Conservation (phyloP, 2,329 filamentous ascomycete genomes). For the Cryphonectria carpinicola region DNA sequence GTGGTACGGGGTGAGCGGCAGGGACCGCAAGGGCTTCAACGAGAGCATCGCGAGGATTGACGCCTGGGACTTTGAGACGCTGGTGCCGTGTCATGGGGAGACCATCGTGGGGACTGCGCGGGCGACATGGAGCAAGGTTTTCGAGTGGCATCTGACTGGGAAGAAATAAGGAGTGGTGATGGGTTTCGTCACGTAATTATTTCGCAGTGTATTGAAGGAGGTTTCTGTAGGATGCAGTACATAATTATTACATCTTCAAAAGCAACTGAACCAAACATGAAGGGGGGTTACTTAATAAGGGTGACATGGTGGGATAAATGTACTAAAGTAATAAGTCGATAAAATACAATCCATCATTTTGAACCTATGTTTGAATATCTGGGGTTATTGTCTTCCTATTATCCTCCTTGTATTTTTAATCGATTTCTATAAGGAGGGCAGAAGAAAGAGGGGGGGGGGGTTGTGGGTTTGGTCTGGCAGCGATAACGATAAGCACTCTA, state of each 20-base stretch:
- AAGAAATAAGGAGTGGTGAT: constrained; percentile 30
- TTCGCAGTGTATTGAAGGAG: too few relatives aligned
- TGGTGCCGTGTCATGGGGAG: constrained; percentile 95
- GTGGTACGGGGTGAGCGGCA: constrained; percentile 71
- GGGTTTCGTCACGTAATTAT: background rate
- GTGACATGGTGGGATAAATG: background rate
- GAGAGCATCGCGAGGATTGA: constrained; percentile 71
- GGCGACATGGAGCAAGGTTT: constrained; percentile 74
- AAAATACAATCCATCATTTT: too few relatives aligned
- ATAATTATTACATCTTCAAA: background rate
- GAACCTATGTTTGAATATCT: too few relatives aligned
- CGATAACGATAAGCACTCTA: constrained; percentile 13
- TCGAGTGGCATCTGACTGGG: constrained; percentile 76
- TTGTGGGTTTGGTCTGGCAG: background rate
- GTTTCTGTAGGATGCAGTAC: too few relatives aligned
- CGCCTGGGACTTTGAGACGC: constrained; percentile 80
- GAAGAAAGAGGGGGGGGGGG: background rate
- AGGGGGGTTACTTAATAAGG: background rate
- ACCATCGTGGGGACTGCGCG: constrained; percentile 77
- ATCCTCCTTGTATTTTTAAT: too few relatives aligned
- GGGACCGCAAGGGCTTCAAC: constrained; percentile 70
- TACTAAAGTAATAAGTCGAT: too few relatives aligned
- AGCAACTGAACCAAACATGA: background rate
- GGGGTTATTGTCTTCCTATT: too few relatives aligned
- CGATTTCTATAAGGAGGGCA: background rate